Percentiles rank a stretch among this genome's conserved stretches.
Evolutionary conservation across 495 filamentous ascomycete species (phyloP).

Genomic region (Hyaloscypha hepaticicola): DNA sequence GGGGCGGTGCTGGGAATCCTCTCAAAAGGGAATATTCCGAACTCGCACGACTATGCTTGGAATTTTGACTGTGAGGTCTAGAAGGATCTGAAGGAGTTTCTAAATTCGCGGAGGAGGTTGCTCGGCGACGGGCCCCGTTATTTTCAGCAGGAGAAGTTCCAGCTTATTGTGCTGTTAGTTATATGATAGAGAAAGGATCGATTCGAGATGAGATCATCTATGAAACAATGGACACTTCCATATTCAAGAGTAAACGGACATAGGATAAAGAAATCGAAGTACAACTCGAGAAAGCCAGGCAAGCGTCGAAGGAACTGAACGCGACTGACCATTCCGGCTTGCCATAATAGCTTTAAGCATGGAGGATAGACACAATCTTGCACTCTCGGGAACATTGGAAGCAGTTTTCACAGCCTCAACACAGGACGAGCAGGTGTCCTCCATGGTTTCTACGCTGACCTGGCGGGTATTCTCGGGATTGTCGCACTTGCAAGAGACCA

Average conservation of each 20-base stretch:
- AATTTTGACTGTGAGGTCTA: slow-evolving; percentile 50
- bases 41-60: slow-evolving; percentile 58
- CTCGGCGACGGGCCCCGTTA: slow-evolving; percentile 36
- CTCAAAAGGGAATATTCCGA: slow-evolving; percentile 46
- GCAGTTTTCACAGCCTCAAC: slow-evolving; percentile 75
- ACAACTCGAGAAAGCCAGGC: not conserved
- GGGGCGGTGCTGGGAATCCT: slow-evolving; percentile 30
- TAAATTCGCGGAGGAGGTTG: slow-evolving; percentile 52
- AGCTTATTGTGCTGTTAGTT: slow-evolving; percentile 13
- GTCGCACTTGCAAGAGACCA: slow-evolving; percentile 87
- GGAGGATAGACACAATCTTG: slow-evolving; percentile 74
- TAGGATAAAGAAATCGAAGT: not conserved
- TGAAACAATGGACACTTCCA: not conserved
- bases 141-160: slow-evolving; percentile 12
- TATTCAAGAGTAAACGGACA: not conserved
- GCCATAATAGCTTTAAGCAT: slow-evolving; percentile 70
- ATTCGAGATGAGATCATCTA: not conserved
- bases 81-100: slow-evolving; percentile 46
- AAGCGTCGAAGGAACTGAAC: not conserved
- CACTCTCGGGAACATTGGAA: slow-evolving; percentile 64
- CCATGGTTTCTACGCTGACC: slow-evolving; percentile 58
- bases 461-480: slow-evolving; percentile 57
- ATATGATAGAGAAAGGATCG: not conserved
- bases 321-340: slow-evolving; percentile 61
- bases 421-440: slow-evolving; percentile 57